These are phyloP conservation scores for Fagus crenata DNA, from an alignment of 306 rosid genomes.

Conservation along the genomic window DNA sequence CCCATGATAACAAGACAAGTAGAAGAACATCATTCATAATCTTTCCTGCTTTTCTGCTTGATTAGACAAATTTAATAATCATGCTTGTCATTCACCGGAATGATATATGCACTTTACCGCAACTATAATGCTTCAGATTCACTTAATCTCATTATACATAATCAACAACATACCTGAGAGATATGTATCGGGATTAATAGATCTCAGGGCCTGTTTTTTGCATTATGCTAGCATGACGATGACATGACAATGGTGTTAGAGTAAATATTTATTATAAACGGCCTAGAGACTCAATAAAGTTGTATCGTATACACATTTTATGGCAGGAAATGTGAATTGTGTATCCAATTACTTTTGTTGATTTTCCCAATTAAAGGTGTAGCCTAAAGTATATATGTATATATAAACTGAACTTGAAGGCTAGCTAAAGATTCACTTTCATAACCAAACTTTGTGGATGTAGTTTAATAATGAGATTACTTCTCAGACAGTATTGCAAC, in stretches of 20 bases:
- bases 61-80: slow-evolving; percentile 50
- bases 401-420: too few relatives aligned
- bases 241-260: slow-evolving; percentile 27
- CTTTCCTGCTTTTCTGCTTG: slow-evolving; percentile 35
- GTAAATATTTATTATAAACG: neutral
- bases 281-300: slow-evolving; percentile 20
- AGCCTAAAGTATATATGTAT: too few relatives aligned
- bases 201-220: neutral
- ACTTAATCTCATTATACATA: slow-evolving; percentile 21
- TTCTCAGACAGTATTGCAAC: too few relatives aligned
- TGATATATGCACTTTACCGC: slow-evolving; percentile 34
- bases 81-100: slow-evolving; percentile 32
- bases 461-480: too few relatives aligned
- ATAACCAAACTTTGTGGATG: too few relatives aligned
- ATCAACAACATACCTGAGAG: neutral
- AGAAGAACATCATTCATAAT: slow-evolving; percentile 14
- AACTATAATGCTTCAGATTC: slow-evolving; percentile 17
- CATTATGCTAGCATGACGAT: slow-evolving; percentile 35
- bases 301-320: neutral
- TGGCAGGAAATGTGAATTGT: slow-evolving; percentile 21
- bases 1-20: slow-evolving; percentile 20
- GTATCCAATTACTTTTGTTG: slow-evolving; percentile 9
- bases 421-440: too few relatives aligned
- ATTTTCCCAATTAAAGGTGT: too few relatives aligned
- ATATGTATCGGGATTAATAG: neutral